Base-by-base conservation (phyloP, 805 yeast genomes). In the Wickerhamiella brachini region DNA sequence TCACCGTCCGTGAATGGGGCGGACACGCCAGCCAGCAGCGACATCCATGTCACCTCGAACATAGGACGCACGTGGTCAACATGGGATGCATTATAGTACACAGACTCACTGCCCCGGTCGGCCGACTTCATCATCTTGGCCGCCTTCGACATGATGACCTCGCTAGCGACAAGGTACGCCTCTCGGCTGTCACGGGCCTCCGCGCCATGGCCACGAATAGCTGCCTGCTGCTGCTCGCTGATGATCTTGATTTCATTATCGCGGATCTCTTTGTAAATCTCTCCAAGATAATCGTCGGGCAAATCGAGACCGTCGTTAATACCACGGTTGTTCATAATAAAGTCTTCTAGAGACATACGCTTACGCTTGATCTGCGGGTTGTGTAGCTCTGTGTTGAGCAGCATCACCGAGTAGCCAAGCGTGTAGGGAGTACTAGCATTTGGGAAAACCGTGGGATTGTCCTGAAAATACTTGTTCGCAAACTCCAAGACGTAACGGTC, bases 41-140 rank as follows among this genome's bases (percentile, higher is more conserved):
- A 87, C 96, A 94, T 89, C 99, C 99, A 93, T 44, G 85, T 70
- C 17, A 86, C 86, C 60, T 90, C 96, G 68, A 93, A 90, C 62
- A 94, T 85, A 1, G 97, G 89, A 63, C 78, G 83, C 15, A 90
- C 95, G 63, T 90, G 96, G 58, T 87, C 94, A 15, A 85, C 78
- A 61, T 85, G 90, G 1, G 88, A 78, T 0, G 97, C 97, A 18
- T 81, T 78, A 65, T 86, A 85, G 62, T 81, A 89, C 0, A 78
- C 73, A 18, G 67, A 68, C 29, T 71, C 69, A 21, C 71, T 68
- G 44, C 71, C 75, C 45, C 83, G 81, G 31, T 56, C 59, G 10
- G 54, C 47, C 2, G 64, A 48, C 26, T 58, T 53, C 55, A 86
- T 67, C 39, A 85, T 75, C 61, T 82, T 79, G 62, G 89, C 97